Evolutionary conservation across 2,329 filamentous ascomycete species (phyloP), one percentile per base, ranked within the genome.

Genomic region (Ceratocystis lukuohia): DNA sequence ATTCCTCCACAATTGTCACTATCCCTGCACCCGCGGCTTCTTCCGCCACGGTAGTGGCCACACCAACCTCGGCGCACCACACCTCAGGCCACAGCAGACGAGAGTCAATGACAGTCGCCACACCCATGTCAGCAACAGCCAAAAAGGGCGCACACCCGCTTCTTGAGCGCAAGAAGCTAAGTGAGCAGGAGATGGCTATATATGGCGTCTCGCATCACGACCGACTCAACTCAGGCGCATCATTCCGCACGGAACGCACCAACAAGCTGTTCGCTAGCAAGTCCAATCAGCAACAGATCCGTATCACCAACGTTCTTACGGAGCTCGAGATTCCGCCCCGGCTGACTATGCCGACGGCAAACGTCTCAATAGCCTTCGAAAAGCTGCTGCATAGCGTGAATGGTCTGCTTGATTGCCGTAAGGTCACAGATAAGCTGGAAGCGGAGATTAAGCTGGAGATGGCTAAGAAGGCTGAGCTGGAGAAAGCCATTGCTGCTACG

Each of bases 161-260:
- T 62, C 70, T 72, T 63, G 82, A 87, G 71, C 82, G 87, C 65
- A 84, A 86, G 72, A 85, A 87, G 74, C 85, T 96, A 70, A 85
- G 84, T 3, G 81, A 87, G 61, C 84, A 88, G 70, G 88, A 95
- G 76, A 87, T 92, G 76, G 76, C 83, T 69, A 82, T 88, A 44
- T 97, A 93, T 72, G 94, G 93, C 69, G 88, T 99, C 8, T 84
- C 88, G 6, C 85, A 89, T 70, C 88, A 93, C 73, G 93, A 97
- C 66, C 88, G 93, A 33, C 81, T 96, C 48, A 86, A 88, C 1
- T 88, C 87, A 7, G 93, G 94, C 5, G 89, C 96, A 45, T 88
- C 89, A 15, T 97, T 97, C 81, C 89, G 93, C 12, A 91, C 91
- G 33, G 89, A 93, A 71, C 87, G 85, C 74, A 84, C 93, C 67